A percentile compares a stretch with the other conserved stretches of the same genome.
phyloP scores from a whole-genome alignment of 495 filamentous ascomycete genomes.

The Penicillium nucicola region DNA sequence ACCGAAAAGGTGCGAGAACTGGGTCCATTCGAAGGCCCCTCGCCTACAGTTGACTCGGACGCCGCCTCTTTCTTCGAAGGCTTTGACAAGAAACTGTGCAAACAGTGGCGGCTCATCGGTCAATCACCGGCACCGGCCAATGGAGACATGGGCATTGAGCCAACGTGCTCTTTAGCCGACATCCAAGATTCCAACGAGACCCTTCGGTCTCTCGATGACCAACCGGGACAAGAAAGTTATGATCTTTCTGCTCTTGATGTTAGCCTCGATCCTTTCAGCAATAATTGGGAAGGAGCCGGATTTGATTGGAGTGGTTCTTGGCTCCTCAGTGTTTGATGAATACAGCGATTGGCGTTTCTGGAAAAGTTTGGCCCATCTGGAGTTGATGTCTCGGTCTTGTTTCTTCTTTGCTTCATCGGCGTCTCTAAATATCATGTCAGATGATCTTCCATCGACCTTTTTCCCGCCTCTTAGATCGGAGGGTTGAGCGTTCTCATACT shows the following conservation, averaged over 20 bases:
- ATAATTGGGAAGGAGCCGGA: constrained; percentile 25
- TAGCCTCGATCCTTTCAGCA: constrained; percentile 19
- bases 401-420: too few relatives aligned
- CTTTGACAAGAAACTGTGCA: constrained; percentile 24
- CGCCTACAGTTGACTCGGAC: constrained; percentile 18
- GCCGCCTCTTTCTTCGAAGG: constrained; percentile 26
- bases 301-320: constrained; percentile 32
- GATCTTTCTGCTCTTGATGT: constrained; percentile 15
- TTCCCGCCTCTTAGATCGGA: too few relatives aligned
- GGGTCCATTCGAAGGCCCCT: constrained; percentile 15
- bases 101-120: constrained; percentile 25
- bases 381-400: not conserved
- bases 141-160: not conserved
- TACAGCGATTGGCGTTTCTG: not conserved
- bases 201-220: constrained; percentile 9
- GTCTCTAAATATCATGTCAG: too few relatives aligned
- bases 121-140: constrained; percentile 10
- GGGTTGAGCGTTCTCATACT: too few relatives aligned
- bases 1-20: constrained; percentile 26
- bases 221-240: constrained; percentile 13
- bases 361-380: not conserved
- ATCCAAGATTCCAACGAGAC: constrained; percentile 13
- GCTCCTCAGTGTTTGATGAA: constrained; percentile 18
- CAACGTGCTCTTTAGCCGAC: constrained; percentile 22
- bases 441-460: too few relatives aligned